phyloP scores from a whole-genome alignment of 1,139 yeast species.

The Pichia inconspicua region DNA sequence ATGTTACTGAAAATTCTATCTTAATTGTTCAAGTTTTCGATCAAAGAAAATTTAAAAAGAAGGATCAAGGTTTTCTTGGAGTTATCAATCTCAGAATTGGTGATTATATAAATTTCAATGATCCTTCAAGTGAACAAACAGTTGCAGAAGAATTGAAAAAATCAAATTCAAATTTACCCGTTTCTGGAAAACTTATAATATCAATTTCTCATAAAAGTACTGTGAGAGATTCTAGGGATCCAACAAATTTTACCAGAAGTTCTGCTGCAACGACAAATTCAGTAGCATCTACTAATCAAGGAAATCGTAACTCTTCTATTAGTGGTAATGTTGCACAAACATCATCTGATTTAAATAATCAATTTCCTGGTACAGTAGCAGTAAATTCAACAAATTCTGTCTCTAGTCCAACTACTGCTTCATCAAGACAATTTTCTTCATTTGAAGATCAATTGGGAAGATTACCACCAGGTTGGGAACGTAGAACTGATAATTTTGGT shows the following conservation, averaged over 20 bases:
- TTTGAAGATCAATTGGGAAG: constrained; percentile 96
- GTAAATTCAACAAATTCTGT: constrained; percentile 12
- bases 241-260: constrained; percentile 19
- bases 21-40: constrained; percentile 92
- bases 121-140: constrained; percentile 61
- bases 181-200: constrained; percentile 83
- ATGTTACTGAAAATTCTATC: constrained; percentile 73
- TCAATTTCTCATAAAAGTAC: constrained; percentile 45
- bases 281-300: constrained; percentile 1
- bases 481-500: constrained; percentile 94
- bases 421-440: constrained; percentile 64
- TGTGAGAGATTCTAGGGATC: constrained; percentile 25
- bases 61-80: constrained; percentile 98
- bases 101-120: constrained; percentile 72
- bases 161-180: constrained; percentile 85
- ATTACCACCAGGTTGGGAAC: constrained; percentile 98
- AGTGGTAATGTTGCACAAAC: constrained; percentile 13
- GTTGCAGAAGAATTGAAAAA: constrained; percentile 87
- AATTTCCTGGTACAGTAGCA: constrained; percentile 23
- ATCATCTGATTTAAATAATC: constrained; percentile 11
- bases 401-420: constrained; percentile 13
- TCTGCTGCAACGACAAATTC: background rate
- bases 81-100: constrained; percentile 88
- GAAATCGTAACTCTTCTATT: background rate
- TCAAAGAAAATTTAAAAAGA: constrained; percentile 93